phyloP scores from a whole-genome alignment of 1,284 basidiomycete species.

The Trichosporon faecale region DNA sequence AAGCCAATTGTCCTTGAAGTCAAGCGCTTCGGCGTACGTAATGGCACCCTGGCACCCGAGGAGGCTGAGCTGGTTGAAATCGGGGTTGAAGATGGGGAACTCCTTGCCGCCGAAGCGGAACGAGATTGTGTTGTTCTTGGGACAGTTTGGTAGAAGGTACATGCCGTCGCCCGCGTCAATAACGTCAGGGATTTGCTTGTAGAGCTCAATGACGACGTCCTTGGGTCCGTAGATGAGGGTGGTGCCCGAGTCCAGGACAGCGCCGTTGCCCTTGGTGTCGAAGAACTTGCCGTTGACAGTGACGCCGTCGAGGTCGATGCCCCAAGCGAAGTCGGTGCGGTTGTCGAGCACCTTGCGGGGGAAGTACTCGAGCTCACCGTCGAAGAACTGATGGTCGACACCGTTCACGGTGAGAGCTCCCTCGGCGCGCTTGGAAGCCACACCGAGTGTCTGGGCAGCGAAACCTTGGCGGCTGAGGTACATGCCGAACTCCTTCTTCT shows the following conservation, averaged over 20 bases:
- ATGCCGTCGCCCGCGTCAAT: background rate
- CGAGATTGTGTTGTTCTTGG: background rate
- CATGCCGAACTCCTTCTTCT: constrained; percentile 72
- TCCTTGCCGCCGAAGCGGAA: constrained; percentile 18
- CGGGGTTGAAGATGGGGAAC: constrained; percentile 12
- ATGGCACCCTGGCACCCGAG: background rate
- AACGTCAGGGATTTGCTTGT: constrained; percentile 26
- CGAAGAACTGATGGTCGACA: constrained; percentile 62
- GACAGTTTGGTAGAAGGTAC: constrained; percentile 6
- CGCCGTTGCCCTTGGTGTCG: background rate
- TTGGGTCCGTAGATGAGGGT: constrained; percentile 30
- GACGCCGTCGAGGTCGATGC: constrained; percentile 10
- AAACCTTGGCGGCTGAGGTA: constrained; percentile 60
- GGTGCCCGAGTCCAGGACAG: constrained; percentile 33
- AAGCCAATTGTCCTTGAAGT: background rate
- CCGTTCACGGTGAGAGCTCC: constrained; percentile 65
- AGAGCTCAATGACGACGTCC: constrained; percentile 23
- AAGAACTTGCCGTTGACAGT: constrained; percentile 11
- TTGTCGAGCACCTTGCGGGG: constrained; percentile 39
- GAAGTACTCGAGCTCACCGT: constrained; percentile 70
- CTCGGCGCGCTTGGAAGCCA: constrained; percentile 51
- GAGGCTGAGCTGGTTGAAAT: background rate
- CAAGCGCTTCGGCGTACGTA: background rate
- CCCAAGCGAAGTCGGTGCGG: background rate
- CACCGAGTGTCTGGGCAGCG: background rate